Base-by-base conservation (phyloP, 768 basidiomycete genomes). In the Gymnopilus dilepis region DNA sequence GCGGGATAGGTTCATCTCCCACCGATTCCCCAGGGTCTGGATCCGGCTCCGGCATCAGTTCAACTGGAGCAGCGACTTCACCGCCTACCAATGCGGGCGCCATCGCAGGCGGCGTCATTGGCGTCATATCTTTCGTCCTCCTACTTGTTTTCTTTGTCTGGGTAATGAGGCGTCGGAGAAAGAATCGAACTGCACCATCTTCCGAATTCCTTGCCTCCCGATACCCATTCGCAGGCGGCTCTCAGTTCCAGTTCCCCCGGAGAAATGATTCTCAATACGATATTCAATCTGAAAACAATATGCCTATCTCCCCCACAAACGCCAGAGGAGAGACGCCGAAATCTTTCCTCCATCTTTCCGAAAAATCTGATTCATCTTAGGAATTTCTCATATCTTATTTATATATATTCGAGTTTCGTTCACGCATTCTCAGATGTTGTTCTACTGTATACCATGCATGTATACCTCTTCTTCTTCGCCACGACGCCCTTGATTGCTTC, bases 31-130 rank as follows among this genome's bases (percentile, higher is more conserved):
- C 33, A 43, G 22, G 42, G 30, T 38, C 53, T 28, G 41, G 40
- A 5, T 41, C 12, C 34, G 43, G 38, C 31, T 28, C 48, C 19
- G 48, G 58, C n/a, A n/a, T 61, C 6, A 33, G 34, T 8, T 38
- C 58, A 17, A 45, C 69, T 31, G 58, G 31, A 31, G 53, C 53
- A 8, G 41, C 64, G 21, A 45, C 48, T 24, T 24, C 61, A 15
- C 58, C 48, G 41, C 59, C 67, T 15, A 54, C 60, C 37, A 67
- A 78, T 41, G 75, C 75, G 8, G 86, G 83, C 9, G 78, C 78
- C 4, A 84, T 89, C 40, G 85, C 81, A 5, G 87, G 87, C 2
- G 76, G 79, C 15, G 76, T 86, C 48, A 62, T 89, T 17, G 86
- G 84, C n/a, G 79, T 76, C 30, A 69, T 84, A 33, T 61, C 79